These are phyloP conservation scores for Cercospora sp. DNA, from an alignment of 2,329 filamentous ascomycete species.

Conservation along the genomic window DNA sequence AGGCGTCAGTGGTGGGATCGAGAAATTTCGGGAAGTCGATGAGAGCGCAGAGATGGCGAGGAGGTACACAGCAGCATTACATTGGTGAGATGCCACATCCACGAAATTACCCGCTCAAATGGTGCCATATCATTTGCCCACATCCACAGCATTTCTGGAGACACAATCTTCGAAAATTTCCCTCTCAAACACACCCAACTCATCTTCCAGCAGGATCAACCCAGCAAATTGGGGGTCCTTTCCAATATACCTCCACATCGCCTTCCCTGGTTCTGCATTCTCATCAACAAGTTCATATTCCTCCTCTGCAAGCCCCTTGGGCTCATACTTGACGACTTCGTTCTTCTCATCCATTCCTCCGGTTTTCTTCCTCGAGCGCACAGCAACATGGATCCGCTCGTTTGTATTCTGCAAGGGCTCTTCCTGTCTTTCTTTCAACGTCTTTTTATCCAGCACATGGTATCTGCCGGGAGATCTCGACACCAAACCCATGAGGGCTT, in stretches of 20 bases:
- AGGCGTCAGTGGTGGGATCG: background rate
- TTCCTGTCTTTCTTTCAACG: slow-evolving; percentile 10
- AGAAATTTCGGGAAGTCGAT: background rate
- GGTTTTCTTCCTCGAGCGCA: slow-evolving; percentile 15
- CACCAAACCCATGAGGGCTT: slow-evolving; percentile 14
- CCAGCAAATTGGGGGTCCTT: slow-evolving; percentile 17
- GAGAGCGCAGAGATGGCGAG: background rate
- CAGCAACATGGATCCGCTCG: slow-evolving; percentile 19
- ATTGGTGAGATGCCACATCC: background rate
- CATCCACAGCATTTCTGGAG: background rate
- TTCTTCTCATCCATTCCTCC: slow-evolving; percentile 19
- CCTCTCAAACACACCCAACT: slow-evolving; percentile 17
- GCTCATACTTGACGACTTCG: slow-evolving; percentile 14
- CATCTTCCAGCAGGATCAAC: slow-evolving; percentile 16
- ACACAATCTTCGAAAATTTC: slow-evolving; percentile 20
- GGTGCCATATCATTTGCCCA: background rate
- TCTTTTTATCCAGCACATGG: slow-evolving; percentile 20
- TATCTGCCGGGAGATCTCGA: slow-evolving; percentile 18
- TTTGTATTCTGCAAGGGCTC: slow-evolving; percentile 20
- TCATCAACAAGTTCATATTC: slow-evolving; percentile 21
- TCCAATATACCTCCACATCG: slow-evolving; percentile 21
- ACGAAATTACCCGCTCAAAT: background rate
- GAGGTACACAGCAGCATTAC: background rate
- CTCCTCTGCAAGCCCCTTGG: slow-evolving; percentile 12
- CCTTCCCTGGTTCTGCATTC: slow-evolving; percentile 15